Base-by-base conservation (phyloP, 805 yeast species). In the Hyphopichia homilentoma region DNA sequence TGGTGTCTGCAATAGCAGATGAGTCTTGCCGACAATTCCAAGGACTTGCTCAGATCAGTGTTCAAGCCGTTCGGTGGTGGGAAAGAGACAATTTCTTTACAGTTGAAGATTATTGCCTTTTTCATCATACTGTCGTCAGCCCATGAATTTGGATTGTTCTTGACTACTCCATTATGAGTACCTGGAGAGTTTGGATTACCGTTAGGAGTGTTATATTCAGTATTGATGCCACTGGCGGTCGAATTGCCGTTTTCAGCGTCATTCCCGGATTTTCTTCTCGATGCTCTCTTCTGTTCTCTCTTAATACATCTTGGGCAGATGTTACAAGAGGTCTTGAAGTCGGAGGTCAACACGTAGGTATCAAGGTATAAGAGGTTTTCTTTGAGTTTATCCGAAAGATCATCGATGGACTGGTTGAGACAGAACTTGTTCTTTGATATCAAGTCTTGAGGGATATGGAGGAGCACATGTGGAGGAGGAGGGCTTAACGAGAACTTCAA, bases 1-100 rank as follows among this genome's bases (percentile, higher is more conserved):
- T 93, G 98, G 59, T 93, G 98, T 43, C 97, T 77, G 61, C 97
- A 93, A 56, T 93, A 90, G 59, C 98, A 90, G 7, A 90, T 90
- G 25, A 93, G 77, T 58, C 98, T 76, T 16, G 96, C 75, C 22
- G 73, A 59, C 21, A 76, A 49, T 26, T 75, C 79, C 24, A 76
- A 50, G 2, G 66, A 52, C 42, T 68, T 70, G 11, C 50, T 40
- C 36, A 52, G 27, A 39, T 46, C 52, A 24, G 45, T 52, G 31
- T 49, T 47, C 41, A 65, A 50, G n/a, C 68, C 68, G 17, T 68
- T 65, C 19, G 82, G 79, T 17, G 81, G 68, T 5, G 85, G 84
- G 47, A 84, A 75, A 9, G 86, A 76, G 25, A 87, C 73, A 16
- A 93, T 73, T 59, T 90, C 97, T 49, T 86, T 84, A 59, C 95